These are phyloP conservation scores for Hypoxylon sp. DNA, from an alignment of 2,329 filamentous ascomycete genomes.

Conservation along the genomic window DNA sequence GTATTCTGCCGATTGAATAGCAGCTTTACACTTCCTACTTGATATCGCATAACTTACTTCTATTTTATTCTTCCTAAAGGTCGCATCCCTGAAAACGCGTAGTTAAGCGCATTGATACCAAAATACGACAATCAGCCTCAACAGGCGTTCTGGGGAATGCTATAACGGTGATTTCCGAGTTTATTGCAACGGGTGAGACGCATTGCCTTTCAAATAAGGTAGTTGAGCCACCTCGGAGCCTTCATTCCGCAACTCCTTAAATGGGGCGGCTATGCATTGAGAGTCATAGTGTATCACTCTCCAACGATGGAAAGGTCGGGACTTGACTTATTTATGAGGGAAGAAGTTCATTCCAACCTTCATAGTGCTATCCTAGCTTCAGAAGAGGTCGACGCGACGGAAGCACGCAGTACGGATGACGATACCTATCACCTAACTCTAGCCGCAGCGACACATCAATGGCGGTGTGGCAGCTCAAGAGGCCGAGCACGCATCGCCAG, in stretches of 20 bases:
- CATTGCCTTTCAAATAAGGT: not conserved
- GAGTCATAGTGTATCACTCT: not conserved
- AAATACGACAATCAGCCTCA: not conserved
- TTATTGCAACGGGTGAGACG: not conserved
- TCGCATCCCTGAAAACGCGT: not conserved
- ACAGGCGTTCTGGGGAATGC: not conserved
- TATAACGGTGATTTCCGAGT: not conserved
- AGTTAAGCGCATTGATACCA: not conserved
- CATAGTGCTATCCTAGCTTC: not conserved
- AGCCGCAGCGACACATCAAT: slow-evolving; percentile 14
- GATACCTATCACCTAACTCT: not conserved
- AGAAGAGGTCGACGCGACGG: not conserved
- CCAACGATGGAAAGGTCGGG: not conserved
- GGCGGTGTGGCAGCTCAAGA: slow-evolving; percentile 10
- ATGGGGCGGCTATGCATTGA: not conserved
- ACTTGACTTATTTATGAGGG: not conserved
- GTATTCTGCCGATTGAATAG: not conserved
- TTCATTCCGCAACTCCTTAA: slow-evolving; percentile 31
- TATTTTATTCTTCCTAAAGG: not conserved
- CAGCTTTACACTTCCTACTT: not conserved
- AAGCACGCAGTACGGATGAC: slow-evolving; percentile 16
- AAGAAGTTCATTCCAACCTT: not conserved
- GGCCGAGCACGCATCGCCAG: slow-evolving; percentile 9
- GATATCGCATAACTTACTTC: not conserved
- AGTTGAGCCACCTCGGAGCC: slow-evolving; percentile 22